Evolutionary conservation across 805 yeast genomes (phyloP).

Genomic region (Starmerella bombi): DNA sequence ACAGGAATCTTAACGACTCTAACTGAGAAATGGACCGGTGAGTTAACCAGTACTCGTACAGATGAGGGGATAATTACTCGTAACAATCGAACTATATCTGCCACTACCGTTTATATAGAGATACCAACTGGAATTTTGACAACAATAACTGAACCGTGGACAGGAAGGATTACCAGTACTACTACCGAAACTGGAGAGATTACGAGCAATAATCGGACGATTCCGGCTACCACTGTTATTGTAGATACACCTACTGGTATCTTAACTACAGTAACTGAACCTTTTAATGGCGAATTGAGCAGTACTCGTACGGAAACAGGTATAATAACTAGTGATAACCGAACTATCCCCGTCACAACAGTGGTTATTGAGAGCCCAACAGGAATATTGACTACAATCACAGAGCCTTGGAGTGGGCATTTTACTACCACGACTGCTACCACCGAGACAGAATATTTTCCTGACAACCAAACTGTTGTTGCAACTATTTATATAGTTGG

Average conservation of each 20-base stretch:
- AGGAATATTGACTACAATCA: not conserved
- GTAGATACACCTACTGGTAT: not conserved
- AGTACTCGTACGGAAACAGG: not conserved
- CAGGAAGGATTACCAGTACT: not conserved
- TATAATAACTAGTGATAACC: not conserved
- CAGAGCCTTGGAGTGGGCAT: constrained; percentile 2
- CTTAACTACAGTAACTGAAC: not conserved
- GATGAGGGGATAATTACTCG: too few relatives aligned
- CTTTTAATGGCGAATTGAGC: not conserved
- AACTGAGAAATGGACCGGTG: too few relatives aligned
- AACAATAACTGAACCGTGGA: too few relatives aligned
- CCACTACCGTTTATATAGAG: too few relatives aligned
- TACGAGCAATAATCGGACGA: not conserved
- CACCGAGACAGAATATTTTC: too few relatives aligned
- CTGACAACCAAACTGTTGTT: too few relatives aligned
- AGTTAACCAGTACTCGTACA: too few relatives aligned
- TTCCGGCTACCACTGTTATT: not conserved
- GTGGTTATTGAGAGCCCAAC: not conserved
- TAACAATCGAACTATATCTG: too few relatives aligned
- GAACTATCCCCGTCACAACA: not conserved
- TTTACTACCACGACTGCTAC: too few relatives aligned
- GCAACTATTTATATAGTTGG: too few relatives aligned
- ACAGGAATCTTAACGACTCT: too few relatives aligned
- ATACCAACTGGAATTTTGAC: too few relatives aligned
- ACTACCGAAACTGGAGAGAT: not conserved